Conservation (phyloP, 2,329 filamentous ascomycete species). For the Byssothecium circinans region DNA sequence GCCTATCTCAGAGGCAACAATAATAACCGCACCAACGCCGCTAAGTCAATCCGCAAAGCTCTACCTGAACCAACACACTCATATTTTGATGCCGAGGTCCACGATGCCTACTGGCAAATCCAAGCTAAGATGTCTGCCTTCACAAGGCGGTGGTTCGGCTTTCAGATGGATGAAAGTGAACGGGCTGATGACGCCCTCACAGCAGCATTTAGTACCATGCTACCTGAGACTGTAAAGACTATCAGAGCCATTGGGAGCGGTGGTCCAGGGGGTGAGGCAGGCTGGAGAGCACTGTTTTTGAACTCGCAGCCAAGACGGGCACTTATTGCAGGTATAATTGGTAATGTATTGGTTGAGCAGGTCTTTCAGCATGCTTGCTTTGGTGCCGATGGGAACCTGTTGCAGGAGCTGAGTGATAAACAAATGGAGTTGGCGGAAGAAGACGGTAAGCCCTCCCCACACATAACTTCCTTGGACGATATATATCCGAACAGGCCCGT, state of each 20-base stretch:
- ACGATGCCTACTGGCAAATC: too few species aligned
- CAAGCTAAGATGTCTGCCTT: too few species aligned
- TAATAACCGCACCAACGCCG: too few species aligned
- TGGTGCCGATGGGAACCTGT: slow-evolving; percentile 14
- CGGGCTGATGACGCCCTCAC: not conserved
- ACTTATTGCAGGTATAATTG: slow-evolving; percentile 29
- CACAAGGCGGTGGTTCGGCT: too few species aligned
- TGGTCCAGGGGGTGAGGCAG: slow-evolving; percentile 21
- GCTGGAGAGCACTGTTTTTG: slow-evolving; percentile 31
- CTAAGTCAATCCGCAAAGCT: too few species aligned
- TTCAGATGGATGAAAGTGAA: not conserved
- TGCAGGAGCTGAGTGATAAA: slow-evolving; percentile 6
- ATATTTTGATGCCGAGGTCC: too few species aligned
- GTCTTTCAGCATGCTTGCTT: slow-evolving; percentile 32
- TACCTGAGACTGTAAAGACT: slow-evolving; percentile 21
- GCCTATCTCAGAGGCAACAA: too few species aligned
- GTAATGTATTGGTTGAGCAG: slow-evolving; percentile 35
- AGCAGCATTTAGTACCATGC: slow-evolving; percentile 4
- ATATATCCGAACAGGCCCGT: not conserved
- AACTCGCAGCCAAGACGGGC: slow-evolving; percentile 20
- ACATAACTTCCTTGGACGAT: too few species aligned
- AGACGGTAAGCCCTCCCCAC: slow-evolving; percentile 26
- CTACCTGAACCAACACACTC: too few species aligned
- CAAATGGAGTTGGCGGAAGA: slow-evolving; percentile 13
- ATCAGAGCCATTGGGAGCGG: slow-evolving; percentile 30